Conservation (phyloP, 1,284 basidiomycete genomes). For the Xerocomus minutiporus region DNA sequence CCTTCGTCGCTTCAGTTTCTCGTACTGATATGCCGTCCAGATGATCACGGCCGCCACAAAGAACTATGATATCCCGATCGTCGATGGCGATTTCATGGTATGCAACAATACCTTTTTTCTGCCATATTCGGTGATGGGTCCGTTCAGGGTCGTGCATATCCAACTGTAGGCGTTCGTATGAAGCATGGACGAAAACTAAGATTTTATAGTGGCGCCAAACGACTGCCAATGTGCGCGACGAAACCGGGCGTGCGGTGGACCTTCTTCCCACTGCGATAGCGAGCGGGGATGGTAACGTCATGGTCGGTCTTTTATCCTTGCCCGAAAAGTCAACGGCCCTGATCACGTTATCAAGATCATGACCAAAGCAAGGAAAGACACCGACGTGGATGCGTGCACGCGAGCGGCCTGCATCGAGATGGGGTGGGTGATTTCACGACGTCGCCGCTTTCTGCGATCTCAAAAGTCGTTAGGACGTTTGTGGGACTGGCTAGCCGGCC, state of each 20-base stretch:
- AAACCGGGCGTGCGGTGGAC: slow-evolving; percentile 26
- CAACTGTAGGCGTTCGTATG: slow-evolving; percentile 22
- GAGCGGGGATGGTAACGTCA: slow-evolving; percentile 38
- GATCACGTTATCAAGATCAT: slow-evolving; percentile 31
- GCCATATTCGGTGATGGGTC: slow-evolving; percentile 4
- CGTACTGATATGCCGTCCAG: slow-evolving; percentile 19
- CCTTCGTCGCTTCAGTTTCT: not conserved
- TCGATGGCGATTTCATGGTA: slow-evolving; percentile 51
- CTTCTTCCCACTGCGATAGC: slow-evolving; percentile 34
- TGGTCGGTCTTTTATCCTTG: slow-evolving; percentile 24
- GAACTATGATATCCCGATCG: slow-evolving; percentile 35
- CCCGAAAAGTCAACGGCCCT: slow-evolving; percentile 7
- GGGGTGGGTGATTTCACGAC: slow-evolving; percentile 31
- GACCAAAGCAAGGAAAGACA: slow-evolving; percentile 32
- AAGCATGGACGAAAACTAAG: not conserved
- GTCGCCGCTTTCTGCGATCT: not conserved
- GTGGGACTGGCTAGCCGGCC: slow-evolving; percentile 42
- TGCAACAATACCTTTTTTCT: slow-evolving; percentile 7
- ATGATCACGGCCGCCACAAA: slow-evolving; percentile 36
- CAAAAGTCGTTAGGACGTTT: slow-evolving; percentile 24
- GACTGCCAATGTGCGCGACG: slow-evolving; percentile 39
- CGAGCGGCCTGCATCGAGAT: slow-evolving; percentile 40
- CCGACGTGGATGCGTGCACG: slow-evolving; percentile 32
- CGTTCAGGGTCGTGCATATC: slow-evolving; percentile 36
- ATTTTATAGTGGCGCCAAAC: slow-evolving; percentile 32